A percentile compares a stretch with the other conserved stretches of the same genome.
These are phyloP conservation scores for Acanthamoeba comandoni DNA, from an alignment of 208 protist species.

Conservation along the genomic window DNA sequence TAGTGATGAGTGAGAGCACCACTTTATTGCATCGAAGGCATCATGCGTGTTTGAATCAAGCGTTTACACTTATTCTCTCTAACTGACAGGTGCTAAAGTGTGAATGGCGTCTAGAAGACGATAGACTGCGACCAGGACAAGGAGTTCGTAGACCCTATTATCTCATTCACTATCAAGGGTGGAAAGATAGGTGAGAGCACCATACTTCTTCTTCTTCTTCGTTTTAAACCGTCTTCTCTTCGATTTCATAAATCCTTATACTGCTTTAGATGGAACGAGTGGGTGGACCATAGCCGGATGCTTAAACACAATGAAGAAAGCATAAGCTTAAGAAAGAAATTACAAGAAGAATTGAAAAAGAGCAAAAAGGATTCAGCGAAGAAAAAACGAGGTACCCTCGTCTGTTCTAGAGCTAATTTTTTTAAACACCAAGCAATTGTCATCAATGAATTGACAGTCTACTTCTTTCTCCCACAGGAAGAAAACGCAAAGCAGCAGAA, in stretches of 20 bases:
- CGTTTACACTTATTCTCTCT: too few species aligned
- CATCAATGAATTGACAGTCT: not conserved
- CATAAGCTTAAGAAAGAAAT: slow-evolving; percentile 34
- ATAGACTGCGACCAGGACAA: slow-evolving; percentile 1
- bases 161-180: slow-evolving; percentile 71
- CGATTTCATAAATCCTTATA: too few species aligned
- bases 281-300: slow-evolving; percentile 71
- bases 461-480: not conserved
- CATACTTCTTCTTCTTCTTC: not conserved
- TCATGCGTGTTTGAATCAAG: not conserved
- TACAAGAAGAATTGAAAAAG: slow-evolving; percentile 8
- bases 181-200: slow-evolving; percentile 69
- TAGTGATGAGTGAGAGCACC: too few species aligned
- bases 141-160: slow-evolving; percentile 68
- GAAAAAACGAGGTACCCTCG: too few species aligned
- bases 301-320: slow-evolving; percentile 59
- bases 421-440: too few species aligned
- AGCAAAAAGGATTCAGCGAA: slow-evolving; percentile 22
- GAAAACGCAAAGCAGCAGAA: slow-evolving; percentile 59
- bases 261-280: slow-evolving; percentile 67
- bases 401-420: too few species aligned
- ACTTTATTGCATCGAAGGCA: not conserved
- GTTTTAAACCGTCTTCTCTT: not conserved
- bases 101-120: slow-evolving; percentile 25
- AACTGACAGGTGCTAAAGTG: slow-evolving; percentile 63